Conservation (phyloP, 2,329 filamentous ascomycete species). For the Byssothecium circinans region DNA sequence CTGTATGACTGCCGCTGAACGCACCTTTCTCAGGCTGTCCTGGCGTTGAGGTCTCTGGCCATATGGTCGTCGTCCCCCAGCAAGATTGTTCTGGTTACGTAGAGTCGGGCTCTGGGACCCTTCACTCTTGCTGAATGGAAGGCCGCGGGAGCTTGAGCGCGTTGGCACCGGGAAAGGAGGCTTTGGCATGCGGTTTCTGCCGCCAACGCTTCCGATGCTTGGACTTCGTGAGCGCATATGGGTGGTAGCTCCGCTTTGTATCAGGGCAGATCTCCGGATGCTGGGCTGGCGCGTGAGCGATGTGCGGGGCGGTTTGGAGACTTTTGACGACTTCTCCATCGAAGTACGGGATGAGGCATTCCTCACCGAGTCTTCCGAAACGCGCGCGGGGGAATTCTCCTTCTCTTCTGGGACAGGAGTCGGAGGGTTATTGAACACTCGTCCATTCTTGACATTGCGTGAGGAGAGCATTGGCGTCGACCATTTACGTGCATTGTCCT, state of each 20-base stretch:
- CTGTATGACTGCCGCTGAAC: constrained; percentile 76
- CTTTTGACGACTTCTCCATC: constrained; percentile 40
- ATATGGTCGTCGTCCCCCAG: constrained; percentile 44
- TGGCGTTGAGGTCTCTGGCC: constrained; percentile 51
- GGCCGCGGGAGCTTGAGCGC: constrained; percentile 80
- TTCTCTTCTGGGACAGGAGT: constrained; percentile 49
- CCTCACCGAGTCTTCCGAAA: constrained; percentile 34
- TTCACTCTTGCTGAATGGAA: constrained; percentile 70
- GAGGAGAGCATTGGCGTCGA: constrained; percentile 50
- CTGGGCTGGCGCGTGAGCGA: constrained; percentile 51
- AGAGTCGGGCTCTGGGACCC: constrained; percentile 76
- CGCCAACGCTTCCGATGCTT: constrained; percentile 60
- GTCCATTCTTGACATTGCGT: constrained; percentile 53
- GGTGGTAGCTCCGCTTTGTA: constrained; percentile 73
- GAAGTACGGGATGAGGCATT: constrained; percentile 32
- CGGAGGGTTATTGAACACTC: constrained; percentile 44
- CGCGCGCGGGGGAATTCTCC: constrained; percentile 34
- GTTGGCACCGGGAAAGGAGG: constrained; percentile 93
- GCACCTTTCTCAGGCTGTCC: constrained; percentile 73
- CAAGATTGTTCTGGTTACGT: constrained; percentile 46
- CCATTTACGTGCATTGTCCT: constrained; percentile 53
- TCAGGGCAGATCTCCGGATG: constrained; percentile 78
- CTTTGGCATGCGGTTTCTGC: constrained; percentile 43
- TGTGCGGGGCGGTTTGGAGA: constrained; percentile 36
- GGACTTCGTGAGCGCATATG: constrained; percentile 69